Conservation (phyloP, 2,329 filamentous ascomycete species). For the Fusarium virguliforme region DNA sequence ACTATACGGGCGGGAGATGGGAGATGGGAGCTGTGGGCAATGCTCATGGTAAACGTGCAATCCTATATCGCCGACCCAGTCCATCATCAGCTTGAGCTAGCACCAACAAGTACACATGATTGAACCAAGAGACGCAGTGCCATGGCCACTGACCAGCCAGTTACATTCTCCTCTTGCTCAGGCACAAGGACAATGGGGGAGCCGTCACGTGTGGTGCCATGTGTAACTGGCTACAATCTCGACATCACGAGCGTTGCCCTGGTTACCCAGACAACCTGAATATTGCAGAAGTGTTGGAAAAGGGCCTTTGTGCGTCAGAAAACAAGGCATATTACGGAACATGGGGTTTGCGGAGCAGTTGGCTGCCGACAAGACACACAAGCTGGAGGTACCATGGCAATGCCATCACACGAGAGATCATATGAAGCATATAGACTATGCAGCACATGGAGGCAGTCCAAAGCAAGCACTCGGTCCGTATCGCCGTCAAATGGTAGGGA, state of each 20-base stretch:
- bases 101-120: background rate
- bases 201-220: background rate
- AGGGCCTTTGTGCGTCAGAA: conserved; percentile 1
- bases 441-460: conserved; percentile 28
- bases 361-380: background rate
- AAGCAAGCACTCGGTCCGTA: conserved; percentile 18
- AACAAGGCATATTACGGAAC: background rate
- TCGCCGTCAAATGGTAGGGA: conserved; percentile 17
- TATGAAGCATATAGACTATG: background rate
- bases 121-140: background rate
- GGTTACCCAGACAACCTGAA: background rate
- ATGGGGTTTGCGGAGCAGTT: background rate
- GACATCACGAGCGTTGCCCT: background rate
- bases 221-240: background rate
- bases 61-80: background rate
- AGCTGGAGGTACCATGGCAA: conserved; percentile 11
- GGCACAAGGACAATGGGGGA: background rate
- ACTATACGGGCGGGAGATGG: too few species aligned
- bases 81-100: background rate
- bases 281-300: conserved; percentile 2
- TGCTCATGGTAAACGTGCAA: background rate
- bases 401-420: conserved; percentile 16
- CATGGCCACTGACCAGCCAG: background rate
- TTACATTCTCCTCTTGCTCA: background rate
- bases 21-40: background rate